Evolutionary conservation across 306 rosid genomes (phyloP).

Genomic region (Albizia julibrissin): DNA sequence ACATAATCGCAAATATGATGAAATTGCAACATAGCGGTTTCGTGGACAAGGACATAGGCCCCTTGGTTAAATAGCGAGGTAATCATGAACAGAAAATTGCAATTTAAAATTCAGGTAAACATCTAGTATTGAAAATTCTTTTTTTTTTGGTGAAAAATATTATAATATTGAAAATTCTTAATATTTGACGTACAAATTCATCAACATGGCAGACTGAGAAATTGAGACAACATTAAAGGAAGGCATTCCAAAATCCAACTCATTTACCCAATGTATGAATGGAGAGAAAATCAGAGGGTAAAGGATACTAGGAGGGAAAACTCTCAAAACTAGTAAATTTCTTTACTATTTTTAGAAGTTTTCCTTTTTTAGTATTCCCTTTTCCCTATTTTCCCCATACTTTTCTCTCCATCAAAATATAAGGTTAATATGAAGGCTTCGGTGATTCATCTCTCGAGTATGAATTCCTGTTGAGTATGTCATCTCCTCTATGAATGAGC

Average conservation of each 20-base stretch:
- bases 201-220: neutral
- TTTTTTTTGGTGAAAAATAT: too few relatives aligned
- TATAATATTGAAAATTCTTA: neutral
- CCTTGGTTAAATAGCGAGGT: neutral
- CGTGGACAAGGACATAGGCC: too few relatives aligned
- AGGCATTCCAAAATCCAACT: neutral
- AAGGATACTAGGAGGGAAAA: too few relatives aligned
- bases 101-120: slow-evolving; percentile 22
- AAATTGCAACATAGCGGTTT: too few relatives aligned
- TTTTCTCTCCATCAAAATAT: too few relatives aligned
- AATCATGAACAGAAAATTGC: neutral
- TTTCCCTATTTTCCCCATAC: too few relatives aligned
- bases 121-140: too few relatives aligned
- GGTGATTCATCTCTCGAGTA: slow-evolving; percentile 40
- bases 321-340: too few relatives aligned
- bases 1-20: too few relatives aligned
- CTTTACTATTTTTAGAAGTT: too few relatives aligned
- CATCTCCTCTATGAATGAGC: slow-evolving; percentile 46
- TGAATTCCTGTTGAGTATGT: slow-evolving; percentile 26
- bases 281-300: too few relatives aligned
- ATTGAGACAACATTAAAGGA: neutral
- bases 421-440: slow-evolving; percentile 54
- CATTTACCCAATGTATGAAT: slow-evolving; percentile 34
- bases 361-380: too few relatives aligned
- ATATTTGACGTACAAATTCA: neutral